A percentile compares a stretch with the other conserved stretches of the same genome.
Evolutionary conservation across 257 asterid genomes (phyloP).

Genomic region (Petunia axillaris): DNA sequence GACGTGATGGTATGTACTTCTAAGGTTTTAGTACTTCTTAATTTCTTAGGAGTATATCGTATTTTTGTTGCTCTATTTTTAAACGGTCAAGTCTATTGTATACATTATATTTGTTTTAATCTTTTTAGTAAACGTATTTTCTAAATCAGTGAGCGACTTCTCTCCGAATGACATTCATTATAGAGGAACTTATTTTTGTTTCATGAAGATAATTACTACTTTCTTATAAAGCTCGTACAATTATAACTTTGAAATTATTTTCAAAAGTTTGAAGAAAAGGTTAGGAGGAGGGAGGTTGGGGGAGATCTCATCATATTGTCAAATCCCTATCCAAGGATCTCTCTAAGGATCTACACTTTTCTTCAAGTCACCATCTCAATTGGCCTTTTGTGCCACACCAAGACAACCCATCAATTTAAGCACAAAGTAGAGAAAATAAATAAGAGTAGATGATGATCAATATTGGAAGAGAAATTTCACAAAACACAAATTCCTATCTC

Average conservation of each 20-base stretch:
- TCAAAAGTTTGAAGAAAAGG: background rate
- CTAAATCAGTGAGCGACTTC: too few species aligned
- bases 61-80: too few species aligned
- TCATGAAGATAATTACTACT: background rate
- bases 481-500: conserved; percentile 23
- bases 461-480: background rate
- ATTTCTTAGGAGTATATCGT: too few species aligned
- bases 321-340: conserved; percentile 68
- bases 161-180: too few species aligned
- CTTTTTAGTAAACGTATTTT: too few species aligned
- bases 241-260: background rate
- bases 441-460: conserved; percentile 39
- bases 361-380: conserved; percentile 59
- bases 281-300: background rate
- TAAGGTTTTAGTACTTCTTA: too few species aligned
- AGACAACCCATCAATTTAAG: conserved; percentile 50
- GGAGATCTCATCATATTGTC: conserved; percentile 34
- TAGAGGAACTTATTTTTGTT: background rate
- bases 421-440: conserved; percentile 35
- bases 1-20: too few species aligned
- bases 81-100: too few species aligned
- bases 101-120: too few species aligned
- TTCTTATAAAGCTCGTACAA: background rate
- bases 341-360: conserved; percentile 57
- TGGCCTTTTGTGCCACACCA: conserved; percentile 57